phyloP scores from a whole-genome alignment of 345 rosid genomes.

The Moricandia moricandioides region DNA sequence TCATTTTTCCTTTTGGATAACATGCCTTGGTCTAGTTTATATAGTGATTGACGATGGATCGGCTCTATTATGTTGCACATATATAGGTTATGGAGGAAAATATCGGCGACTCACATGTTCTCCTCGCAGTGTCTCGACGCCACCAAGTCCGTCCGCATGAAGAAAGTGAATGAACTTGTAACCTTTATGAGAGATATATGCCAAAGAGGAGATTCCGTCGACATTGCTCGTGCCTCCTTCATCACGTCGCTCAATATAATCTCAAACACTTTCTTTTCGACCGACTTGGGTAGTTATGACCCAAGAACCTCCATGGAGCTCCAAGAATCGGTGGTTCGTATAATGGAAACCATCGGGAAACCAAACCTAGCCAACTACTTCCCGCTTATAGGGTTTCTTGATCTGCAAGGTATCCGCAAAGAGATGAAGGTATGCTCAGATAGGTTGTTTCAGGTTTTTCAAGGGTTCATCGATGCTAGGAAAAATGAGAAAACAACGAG shows the following conservation, averaged over 20 bases:
- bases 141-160: not conserved
- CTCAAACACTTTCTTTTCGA: slow-evolving; percentile 41
- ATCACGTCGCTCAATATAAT: slow-evolving; percentile 38
- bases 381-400: slow-evolving; percentile 41
- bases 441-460: slow-evolving; percentile 26
- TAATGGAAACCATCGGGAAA: slow-evolving; percentile 41
- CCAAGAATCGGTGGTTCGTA: slow-evolving; percentile 27
- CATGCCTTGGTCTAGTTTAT: not conserved
- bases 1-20: not conserved
- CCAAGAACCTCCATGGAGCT: slow-evolving; percentile 26
- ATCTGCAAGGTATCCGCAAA: slow-evolving; percentile 40
- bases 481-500: not conserved
- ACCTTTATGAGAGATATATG: slow-evolving; percentile 24
- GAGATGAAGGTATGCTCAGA: slow-evolving; percentile 10
- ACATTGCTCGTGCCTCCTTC: slow-evolving; percentile 42
- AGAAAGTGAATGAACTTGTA: slow-evolving; percentile 28
- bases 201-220: slow-evolving; percentile 29
- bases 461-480: slow-evolving; percentile 30
- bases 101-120: slow-evolving; percentile 9
- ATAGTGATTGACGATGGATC: not conserved
- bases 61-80: not conserved
- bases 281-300: slow-evolving; percentile 37
- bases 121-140: slow-evolving; percentile 5
- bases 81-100: slow-evolving; percentile 25
- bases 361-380: slow-evolving; percentile 48